phyloP scores from a whole-genome alignment of 78 protist species.

The Polysphondylium violaceum region DNA sequence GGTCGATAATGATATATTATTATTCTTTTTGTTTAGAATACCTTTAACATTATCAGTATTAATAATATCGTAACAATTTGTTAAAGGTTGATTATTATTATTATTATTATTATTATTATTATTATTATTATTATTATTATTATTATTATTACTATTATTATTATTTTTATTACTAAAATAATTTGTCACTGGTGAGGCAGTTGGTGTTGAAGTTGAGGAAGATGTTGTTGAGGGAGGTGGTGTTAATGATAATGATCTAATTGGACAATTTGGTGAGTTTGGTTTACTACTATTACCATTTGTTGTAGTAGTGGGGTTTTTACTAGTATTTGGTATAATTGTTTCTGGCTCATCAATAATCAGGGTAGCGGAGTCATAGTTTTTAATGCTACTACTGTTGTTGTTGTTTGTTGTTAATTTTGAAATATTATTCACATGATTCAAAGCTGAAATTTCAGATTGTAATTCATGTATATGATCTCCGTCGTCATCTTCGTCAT shows the following conservation, averaged over 20 bases:
- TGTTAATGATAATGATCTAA: background rate
- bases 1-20: background rate
- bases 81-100: conserved; percentile 10
- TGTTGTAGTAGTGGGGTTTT: too few relatives aligned
- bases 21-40: background rate
- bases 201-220: background rate
- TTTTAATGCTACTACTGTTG: background rate
- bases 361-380: background rate
- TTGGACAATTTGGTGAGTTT: background rate
- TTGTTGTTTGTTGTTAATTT: background rate
- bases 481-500: background rate
- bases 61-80: conserved; percentile 67
- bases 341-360: background rate
- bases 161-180: background rate
- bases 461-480: background rate
- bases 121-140: background rate
- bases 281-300: background rate
- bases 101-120: background rate
- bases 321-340: background rate
- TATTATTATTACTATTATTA: background rate
- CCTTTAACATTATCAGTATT: conserved; percentile 32
- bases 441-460: conserved; percentile 6
- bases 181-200: background rate
- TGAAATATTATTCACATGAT: conserved; percentile 6
- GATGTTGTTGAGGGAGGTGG: background rate